A percentile compares a stretch with the other conserved stretches of the same genome.
Evolutionary conservation across 176 grass and related monocot species (phyloP).

Genomic region (Luzula sylvatica): DNA sequence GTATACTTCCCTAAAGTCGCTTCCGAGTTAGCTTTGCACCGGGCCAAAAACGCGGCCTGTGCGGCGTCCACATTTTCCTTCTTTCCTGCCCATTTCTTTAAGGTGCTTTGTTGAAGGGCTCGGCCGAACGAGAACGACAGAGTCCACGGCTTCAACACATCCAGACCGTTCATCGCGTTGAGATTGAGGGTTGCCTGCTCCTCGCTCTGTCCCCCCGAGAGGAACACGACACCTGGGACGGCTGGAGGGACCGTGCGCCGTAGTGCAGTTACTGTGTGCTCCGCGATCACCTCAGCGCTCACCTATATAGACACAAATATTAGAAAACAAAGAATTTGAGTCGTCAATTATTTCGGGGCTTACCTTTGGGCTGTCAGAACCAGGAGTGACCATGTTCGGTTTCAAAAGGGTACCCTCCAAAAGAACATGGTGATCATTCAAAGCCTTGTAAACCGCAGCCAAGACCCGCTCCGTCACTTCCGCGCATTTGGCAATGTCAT

Average conservation of each 20-base stretch:
- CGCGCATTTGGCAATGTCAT: conserved; percentile 63
- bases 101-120: conserved; percentile 84
- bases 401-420: conserved; percentile 87
- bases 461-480: conserved; percentile 75
- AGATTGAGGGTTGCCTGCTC: conserved; percentile 76
- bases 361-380: conserved; percentile 84
- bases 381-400: conserved; percentile 91
- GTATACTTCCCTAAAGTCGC: conserved; percentile 66
- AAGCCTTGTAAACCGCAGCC: conserved; percentile 72
- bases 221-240: conserved; percentile 75
- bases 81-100: conserved; percentile 94
- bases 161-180: conserved; percentile 82
- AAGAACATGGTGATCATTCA: conserved; percentile 81
- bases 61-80: conserved; percentile 64
- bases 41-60: conserved; percentile 50
- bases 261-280: conserved; percentile 75
- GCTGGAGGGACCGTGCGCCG: conserved; percentile 79
- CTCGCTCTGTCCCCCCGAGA: conserved; percentile 92
- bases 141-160: conserved; percentile 82
- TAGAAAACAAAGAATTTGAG: too few species aligned
- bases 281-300: conserved; percentile 44
- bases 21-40: conserved; percentile 89
- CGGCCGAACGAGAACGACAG: conserved; percentile 90
- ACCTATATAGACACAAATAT: conserved; percentile 25
- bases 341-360: too few species aligned